Conservation (phyloP, 140 eudicot genomes). For the Senecio squalidus region DNA sequence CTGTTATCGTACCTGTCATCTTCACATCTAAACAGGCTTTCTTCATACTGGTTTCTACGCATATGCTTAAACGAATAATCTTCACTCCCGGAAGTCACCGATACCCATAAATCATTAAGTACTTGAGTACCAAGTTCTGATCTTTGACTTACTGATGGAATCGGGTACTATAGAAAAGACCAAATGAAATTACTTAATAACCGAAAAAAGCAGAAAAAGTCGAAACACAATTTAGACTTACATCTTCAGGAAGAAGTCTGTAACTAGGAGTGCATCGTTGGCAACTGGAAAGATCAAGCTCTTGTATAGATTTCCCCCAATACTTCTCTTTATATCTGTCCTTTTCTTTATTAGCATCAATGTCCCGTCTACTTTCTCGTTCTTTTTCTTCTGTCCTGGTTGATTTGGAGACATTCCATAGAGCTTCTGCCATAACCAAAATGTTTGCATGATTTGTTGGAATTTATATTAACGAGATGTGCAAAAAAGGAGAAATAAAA, state of each 20-base stretch:
- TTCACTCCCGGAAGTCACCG: conserved; percentile 98
- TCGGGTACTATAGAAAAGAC: conserved; percentile 71
- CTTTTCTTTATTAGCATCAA: conserved; percentile 73
- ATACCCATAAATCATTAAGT: conserved; percentile 91
- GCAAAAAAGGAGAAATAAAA: background rate
- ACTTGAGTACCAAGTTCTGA: conserved; percentile 91
- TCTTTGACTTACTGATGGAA: conserved; percentile 85
- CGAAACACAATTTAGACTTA: conserved; percentile 24
- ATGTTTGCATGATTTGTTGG: conserved; percentile 1
- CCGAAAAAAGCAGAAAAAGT: conserved; percentile 14
- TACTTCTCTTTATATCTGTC: conserved; percentile 75
- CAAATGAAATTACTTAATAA: conserved; percentile 2
- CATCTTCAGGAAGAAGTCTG: conserved; percentile 97
- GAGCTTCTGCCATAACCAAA: conserved; percentile 52
- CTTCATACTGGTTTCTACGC: conserved; percentile 99
- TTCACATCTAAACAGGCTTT: conserved; percentile 96
- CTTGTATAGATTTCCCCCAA: conserved; percentile 92
- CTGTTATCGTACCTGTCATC: conserved; percentile 69
- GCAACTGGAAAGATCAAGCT: conserved; percentile 88
- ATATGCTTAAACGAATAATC: conserved; percentile 98
- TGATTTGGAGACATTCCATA: conserved; percentile 68
- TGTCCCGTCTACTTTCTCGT: conserved; percentile 74
- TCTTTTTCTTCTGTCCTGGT: conserved; percentile 74
- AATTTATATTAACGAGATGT: background rate
- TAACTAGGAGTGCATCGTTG: conserved; percentile 96